Evolutionary conservation across 169 alveolate species (phyloP).

Genomic region (Cardiosporidium cionae): DNA sequence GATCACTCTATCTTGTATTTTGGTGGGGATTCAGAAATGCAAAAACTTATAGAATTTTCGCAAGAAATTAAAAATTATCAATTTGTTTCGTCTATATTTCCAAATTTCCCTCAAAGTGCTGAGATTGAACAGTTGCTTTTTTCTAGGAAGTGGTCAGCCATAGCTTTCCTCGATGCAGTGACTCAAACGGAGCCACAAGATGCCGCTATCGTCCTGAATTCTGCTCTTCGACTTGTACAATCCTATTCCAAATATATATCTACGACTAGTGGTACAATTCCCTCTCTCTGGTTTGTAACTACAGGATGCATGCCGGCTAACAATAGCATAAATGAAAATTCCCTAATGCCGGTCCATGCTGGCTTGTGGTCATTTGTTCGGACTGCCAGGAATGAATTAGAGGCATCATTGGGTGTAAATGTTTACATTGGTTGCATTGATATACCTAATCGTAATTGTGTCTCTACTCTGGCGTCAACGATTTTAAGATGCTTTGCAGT

Average conservation of each 20-base stretch:
- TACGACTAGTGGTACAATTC: background rate
- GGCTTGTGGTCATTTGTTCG: constrained; percentile 68
- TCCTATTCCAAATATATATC: constrained; percentile 17
- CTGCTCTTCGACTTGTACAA: constrained; percentile 22
- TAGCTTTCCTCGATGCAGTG: background rate
- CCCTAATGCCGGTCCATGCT: constrained; percentile 39
- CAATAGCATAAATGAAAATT: background rate
- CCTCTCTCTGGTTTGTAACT: constrained; percentile 35
- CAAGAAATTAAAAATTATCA: constrained; percentile 10
- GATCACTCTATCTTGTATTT: constrained; percentile 17
- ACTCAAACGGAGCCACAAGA: constrained; percentile 24
- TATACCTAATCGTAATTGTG: too few species aligned
- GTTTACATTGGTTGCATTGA: constrained; percentile 28
- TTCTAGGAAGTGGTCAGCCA: background rate
- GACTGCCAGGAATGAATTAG: constrained; percentile 46
- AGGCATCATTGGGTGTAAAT: constrained; percentile 17
- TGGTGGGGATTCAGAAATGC: constrained; percentile 24
- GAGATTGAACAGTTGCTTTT: background rate
- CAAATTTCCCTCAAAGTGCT: constrained; percentile 24
- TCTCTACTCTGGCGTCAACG: constrained; percentile 10
- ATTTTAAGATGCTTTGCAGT: background rate
- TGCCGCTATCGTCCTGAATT: constrained; percentile 19
- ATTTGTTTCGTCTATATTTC: constrained; percentile 18
- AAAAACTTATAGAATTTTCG: constrained; percentile 22
- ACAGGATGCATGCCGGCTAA: constrained; percentile 10